These are phyloP conservation scores for Eutrema yunnanense DNA, from an alignment of 345 rosid genomes.

Conservation along the genomic window DNA sequence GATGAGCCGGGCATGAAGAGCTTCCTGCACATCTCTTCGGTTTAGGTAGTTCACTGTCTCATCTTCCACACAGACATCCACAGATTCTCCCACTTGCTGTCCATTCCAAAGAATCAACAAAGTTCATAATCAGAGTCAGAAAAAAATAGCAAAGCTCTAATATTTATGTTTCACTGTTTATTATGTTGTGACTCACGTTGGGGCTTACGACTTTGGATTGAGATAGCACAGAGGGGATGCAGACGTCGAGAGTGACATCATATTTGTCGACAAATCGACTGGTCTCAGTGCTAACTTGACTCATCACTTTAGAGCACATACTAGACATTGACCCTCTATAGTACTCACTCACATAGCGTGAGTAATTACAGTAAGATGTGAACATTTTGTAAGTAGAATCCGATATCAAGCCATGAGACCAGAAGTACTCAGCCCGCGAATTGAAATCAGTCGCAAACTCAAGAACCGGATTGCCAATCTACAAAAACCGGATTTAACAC, in stretches of 20 bases:
- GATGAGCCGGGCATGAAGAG: slow-evolving; percentile 85
- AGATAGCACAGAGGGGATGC: slow-evolving; percentile 71
- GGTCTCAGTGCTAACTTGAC: slow-evolving; percentile 74
- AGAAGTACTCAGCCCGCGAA: slow-evolving; percentile 90
- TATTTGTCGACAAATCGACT: slow-evolving; percentile 90
- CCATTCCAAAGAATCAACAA: background rate
- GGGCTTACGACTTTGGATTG: slow-evolving; percentile 73
- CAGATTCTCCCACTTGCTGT: slow-evolving; percentile 69
- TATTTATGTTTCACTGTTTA: background rate
- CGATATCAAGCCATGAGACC: slow-evolving; percentile 97
- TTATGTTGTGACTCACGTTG: slow-evolving; percentile 38
- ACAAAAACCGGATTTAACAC: slow-evolving; percentile 13
- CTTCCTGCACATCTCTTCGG: slow-evolving; percentile 80
- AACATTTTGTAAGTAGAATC: slow-evolving; percentile 86
- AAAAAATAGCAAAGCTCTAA: background rate
- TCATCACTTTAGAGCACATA: slow-evolving; percentile 74
- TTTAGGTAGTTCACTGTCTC: slow-evolving; percentile 85
- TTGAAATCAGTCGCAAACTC: slow-evolving; percentile 87
- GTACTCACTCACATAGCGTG: slow-evolving; percentile 83
- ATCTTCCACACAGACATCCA: slow-evolving; percentile 96
- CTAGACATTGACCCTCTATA: slow-evolving; percentile 73
- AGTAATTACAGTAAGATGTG: slow-evolving; percentile 81
- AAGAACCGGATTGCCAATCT: slow-evolving; percentile 93
- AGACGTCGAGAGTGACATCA: slow-evolving; percentile 94
- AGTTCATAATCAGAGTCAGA: background rate